Evolutionary conservation across 1,284 basidiomycete genomes (phyloP).

Genomic region (Melampsora americana): DNA sequence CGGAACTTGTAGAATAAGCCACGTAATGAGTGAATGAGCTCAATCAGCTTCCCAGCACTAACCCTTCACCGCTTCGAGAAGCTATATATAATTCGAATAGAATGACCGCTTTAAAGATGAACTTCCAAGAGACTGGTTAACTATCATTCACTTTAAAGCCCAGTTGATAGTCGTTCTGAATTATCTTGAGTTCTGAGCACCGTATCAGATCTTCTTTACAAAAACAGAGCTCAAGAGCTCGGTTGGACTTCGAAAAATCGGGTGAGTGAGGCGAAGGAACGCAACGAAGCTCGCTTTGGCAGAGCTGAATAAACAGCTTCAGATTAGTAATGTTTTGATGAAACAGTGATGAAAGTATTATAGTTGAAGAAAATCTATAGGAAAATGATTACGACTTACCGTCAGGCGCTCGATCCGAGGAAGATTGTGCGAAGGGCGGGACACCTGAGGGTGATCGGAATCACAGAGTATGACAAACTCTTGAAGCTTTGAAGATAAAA

Average conservation of each 20-base stretch:
- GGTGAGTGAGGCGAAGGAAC: neutral
- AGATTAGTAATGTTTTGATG: neutral
- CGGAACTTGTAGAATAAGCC: neutral
- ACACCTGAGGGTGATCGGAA: neutral
- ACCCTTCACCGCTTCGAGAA: neutral
- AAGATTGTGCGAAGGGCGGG: neutral
- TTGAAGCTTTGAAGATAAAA: neutral
- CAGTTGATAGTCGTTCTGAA: neutral
- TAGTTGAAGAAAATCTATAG: neutral
- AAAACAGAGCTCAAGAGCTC: neutral
- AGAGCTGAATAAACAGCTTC: neutral
- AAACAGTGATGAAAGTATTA: neutral
- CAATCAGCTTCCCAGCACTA: neutral
- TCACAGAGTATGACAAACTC: neutral
- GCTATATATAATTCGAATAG: neutral
- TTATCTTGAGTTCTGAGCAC: neutral
- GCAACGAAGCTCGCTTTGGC: constrained; percentile 3
- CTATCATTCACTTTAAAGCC: neutral
- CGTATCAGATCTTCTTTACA: neutral
- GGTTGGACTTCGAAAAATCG: neutral
- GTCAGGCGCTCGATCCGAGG: neutral
- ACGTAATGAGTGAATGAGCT: neutral
- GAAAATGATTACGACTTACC: neutral
- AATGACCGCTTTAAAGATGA: neutral
- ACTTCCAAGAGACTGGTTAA: neutral